Evolutionary conservation across 2,329 filamentous ascomycete genomes (phyloP).

Genomic region (Fusarium musae): DNA sequence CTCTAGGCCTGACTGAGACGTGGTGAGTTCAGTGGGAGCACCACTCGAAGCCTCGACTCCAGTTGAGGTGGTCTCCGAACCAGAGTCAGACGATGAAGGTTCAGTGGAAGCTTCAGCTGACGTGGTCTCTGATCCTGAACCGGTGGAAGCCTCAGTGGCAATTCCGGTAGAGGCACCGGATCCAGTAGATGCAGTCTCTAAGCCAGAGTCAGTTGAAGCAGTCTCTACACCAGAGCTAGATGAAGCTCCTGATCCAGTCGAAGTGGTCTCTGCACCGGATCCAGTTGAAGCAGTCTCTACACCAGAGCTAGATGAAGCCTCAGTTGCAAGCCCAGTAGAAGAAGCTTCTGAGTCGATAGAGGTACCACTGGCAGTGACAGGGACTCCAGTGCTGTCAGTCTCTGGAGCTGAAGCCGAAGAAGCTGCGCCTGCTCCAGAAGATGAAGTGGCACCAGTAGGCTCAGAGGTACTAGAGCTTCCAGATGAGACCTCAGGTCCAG

Average conservation of each 20-base stretch:
- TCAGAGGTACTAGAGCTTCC: too few species aligned
- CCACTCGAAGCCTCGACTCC: not conserved
- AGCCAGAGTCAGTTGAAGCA: too few species aligned
- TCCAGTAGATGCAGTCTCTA: too few species aligned
- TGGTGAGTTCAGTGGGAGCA: not conserved
- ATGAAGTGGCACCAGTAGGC: too few species aligned
- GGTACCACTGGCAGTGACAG: not conserved
- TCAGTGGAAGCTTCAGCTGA: too few species aligned
- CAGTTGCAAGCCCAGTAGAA: not conserved
- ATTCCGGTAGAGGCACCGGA: too few species aligned
- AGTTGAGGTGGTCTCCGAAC: not conserved
- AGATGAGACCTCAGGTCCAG: too few species aligned
- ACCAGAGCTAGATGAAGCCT: not conserved
- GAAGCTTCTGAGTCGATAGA: not conserved
- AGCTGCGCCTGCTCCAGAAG: not conserved
- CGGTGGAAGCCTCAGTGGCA: too few species aligned
- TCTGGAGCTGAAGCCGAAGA: not conserved
- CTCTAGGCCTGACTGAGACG: not conserved
- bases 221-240: too few species aligned
- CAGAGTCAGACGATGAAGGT: too few species aligned
- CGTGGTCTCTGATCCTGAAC: too few species aligned
- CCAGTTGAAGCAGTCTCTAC: not conserved
- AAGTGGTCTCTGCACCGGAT: not conserved
- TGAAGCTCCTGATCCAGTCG: too few species aligned
- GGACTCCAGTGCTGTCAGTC: not conserved